Evolutionary conservation across 2,329 filamentous ascomycete genomes (phyloP).

Genomic region (Endothia cerciana): DNA sequence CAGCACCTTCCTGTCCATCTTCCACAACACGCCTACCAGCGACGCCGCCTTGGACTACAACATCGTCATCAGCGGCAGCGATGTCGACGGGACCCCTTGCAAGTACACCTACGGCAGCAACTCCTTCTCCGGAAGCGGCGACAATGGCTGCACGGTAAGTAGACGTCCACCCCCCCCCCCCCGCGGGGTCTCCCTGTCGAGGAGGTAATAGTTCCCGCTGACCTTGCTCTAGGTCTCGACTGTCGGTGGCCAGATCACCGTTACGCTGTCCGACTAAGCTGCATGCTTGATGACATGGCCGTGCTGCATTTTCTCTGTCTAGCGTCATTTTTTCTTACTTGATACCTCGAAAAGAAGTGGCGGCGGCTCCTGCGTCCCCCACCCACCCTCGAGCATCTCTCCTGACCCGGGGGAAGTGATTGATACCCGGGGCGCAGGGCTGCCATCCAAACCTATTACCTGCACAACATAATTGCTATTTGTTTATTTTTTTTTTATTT

Average conservation of each 20-base stretch:
- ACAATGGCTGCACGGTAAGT: constrained; percentile 81
- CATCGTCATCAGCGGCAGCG: constrained; percentile 59
- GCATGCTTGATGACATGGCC: constrained; percentile 18
- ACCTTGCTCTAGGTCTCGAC: constrained; percentile 19
- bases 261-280: constrained; percentile 26
- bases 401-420: neutral
- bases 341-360: constrained; percentile 10
- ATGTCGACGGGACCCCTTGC: constrained; percentile 49
- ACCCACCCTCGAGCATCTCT: constrained; percentile 15
- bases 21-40: constrained; percentile 81
- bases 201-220: neutral
- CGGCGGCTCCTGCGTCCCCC: constrained; percentile 9
- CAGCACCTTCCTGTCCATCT: constrained; percentile 79
- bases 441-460: constrained; percentile 21
- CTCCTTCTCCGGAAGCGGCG: constrained; percentile 27
- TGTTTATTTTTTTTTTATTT: constrained; percentile 14
- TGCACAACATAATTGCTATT: constrained; percentile 32
- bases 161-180: constrained; percentile 12
- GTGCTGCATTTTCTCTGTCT: constrained; percentile 25
- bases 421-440: constrained; percentile 17
- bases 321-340: constrained; percentile 27
- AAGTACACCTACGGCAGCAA: constrained; percentile 52
- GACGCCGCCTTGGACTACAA: constrained; percentile 73
- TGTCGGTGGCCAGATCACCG: constrained; percentile 22
- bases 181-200: neutral